These are phyloP conservation scores for Draba incana DNA, from an alignment of 345 rosid species.

Conservation along the genomic window DNA sequence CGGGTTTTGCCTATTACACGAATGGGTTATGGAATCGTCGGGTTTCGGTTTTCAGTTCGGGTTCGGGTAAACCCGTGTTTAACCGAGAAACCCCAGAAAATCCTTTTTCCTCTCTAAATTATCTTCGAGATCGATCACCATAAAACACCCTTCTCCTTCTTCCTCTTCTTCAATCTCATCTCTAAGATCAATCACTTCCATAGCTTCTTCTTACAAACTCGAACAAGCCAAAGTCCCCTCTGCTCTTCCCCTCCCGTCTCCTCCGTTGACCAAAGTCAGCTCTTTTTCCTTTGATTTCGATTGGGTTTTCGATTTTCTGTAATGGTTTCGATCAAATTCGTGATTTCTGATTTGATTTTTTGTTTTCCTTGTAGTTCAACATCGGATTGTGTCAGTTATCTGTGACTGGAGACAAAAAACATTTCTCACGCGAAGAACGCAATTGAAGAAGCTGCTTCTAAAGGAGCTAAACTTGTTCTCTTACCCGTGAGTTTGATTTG, in stretches of 20 bases:
- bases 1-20: no score
- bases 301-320: not conserved
- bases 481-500: constrained; percentile 62
- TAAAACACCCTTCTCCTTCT: constrained; percentile 9
- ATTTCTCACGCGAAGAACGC: constrained; percentile 68
- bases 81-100: no score
- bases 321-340: not conserved
- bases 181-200: constrained; percentile 38
- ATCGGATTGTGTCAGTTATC: constrained; percentile 82
- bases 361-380: constrained; percentile 59
- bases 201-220: constrained; percentile 76
- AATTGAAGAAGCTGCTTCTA: constrained; percentile 72
- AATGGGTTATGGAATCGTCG: no score
- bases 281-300: not conserved
- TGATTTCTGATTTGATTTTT: constrained; percentile 17
- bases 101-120: constrained; percentile 23
- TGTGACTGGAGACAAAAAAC: constrained; percentile 78
- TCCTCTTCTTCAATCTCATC: constrained; percentile 30
- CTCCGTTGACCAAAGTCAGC: constrained; percentile 68
- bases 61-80: no score
- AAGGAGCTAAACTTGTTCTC: constrained; percentile 78
- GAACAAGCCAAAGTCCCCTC: constrained; percentile 81
- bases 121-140: constrained; percentile 14
- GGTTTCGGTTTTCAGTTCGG: no score
- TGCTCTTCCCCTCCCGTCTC: constrained; percentile 72